Evolutionary conservation across 768 basidiomycete species (phyloP).

Genomic region (Pleurotus cornucopiae): DNA sequence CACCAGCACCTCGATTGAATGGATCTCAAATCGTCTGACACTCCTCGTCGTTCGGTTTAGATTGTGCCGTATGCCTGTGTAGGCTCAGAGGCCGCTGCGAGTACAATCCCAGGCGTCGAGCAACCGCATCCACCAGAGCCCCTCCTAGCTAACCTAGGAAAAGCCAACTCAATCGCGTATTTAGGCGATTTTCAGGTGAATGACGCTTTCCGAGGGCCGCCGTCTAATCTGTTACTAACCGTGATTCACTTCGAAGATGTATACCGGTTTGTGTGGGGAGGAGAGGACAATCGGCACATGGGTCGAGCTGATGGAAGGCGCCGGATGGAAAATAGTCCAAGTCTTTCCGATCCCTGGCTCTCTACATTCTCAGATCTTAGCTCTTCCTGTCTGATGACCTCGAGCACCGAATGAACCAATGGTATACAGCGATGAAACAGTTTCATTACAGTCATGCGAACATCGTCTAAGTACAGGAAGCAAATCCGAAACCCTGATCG

Average conservation of each 20-base stretch:
- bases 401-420: too few relatives aligned
- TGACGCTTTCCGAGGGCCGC: neutral
- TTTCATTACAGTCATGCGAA: too few relatives aligned
- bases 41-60: neutral
- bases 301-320: constrained; percentile 14
- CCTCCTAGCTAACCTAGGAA: constrained; percentile 22
- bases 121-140: constrained; percentile 17
- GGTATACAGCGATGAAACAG: too few relatives aligned
- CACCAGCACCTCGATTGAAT: neutral
- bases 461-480: too few relatives aligned
- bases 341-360: neutral
- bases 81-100: constrained; percentile 2
- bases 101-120: neutral
- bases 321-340: constrained; percentile 22
- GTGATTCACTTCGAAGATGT: constrained; percentile 18
- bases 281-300: constrained; percentile 25
- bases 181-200: constrained; percentile 23
- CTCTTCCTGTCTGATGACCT: neutral
- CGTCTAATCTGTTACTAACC: neutral
- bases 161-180: constrained; percentile 13
- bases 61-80: constrained; percentile 15
- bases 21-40: neutral
- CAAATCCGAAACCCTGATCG: too few relatives aligned
- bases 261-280: constrained; percentile 21
- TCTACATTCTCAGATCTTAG: neutral